Evolutionary conservation across 768 basidiomycete genomes (phyloP).

Genomic region (Russula sp.): DNA sequence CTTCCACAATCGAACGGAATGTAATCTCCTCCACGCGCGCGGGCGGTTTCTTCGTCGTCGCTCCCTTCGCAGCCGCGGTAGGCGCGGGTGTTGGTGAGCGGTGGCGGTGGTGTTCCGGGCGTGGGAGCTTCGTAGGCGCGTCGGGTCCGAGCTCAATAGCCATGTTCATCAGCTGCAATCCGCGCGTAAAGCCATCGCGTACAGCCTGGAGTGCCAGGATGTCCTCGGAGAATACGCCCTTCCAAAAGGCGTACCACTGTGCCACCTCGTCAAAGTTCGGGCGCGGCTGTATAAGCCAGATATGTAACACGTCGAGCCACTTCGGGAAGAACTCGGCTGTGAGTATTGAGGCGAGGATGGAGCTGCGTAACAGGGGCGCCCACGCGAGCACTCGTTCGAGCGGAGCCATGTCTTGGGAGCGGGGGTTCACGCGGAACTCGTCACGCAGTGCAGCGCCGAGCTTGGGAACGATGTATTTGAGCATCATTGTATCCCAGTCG

Average conservation of each 20-base stretch:
- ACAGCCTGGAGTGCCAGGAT: constrained; percentile 64
- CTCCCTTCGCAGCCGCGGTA: constrained; percentile 31
- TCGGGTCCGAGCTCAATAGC: constrained; percentile 83
- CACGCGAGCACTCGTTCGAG: constrained; percentile 73
- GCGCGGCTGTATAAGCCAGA: constrained; percentile 88
- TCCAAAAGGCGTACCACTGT: constrained; percentile 93
- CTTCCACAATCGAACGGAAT: constrained; percentile 91
- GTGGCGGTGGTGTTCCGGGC: constrained; percentile 57
- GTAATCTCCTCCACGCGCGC: constrained; percentile 75
- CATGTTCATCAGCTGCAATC: constrained; percentile 89
- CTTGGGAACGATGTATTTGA: constrained; percentile 91
- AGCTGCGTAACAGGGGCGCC: constrained; percentile 64
- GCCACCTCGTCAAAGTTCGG: constrained; percentile 91
- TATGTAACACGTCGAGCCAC: constrained; percentile 86
- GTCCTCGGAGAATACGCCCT: constrained; percentile 62
- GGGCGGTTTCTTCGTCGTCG: constrained; percentile 37
- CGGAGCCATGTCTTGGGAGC: constrained; percentile 81
- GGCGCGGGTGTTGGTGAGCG: constrained; percentile 29
- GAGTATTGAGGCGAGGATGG: constrained; percentile 77
- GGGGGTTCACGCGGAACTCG: constrained; percentile 86
- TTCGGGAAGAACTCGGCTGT: constrained; percentile 95
- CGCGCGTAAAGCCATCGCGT: constrained; percentile 75
- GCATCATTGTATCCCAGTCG: constrained; percentile 89
- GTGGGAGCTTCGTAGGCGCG: constrained; percentile 59
- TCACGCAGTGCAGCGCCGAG: constrained; percentile 76